Evolutionary conservation across 192 early-diverging fungal species (phyloP), one percentile per base, ranked within the genome.

Genomic region (Coemansia sp.): DNA sequence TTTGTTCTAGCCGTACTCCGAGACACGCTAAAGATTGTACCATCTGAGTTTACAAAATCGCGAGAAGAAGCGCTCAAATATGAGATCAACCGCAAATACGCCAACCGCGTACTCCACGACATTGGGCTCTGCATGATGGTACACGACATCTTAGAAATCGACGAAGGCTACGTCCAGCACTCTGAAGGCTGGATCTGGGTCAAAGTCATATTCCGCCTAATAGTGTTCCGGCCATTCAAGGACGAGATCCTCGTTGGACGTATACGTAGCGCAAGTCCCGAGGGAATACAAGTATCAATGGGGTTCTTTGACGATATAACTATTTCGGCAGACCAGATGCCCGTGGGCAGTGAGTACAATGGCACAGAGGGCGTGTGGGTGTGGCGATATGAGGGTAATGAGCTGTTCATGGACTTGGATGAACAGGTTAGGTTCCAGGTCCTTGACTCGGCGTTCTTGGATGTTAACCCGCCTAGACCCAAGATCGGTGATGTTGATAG

Each of bases 241-340:
- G 94, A 93, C 37, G 95, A 98, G 75, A 84, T 96, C 8, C 70
- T 98, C 15, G 80, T 86, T 14, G 96, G 96, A 17, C 90, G 88
- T 48, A 88, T 98, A 32, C 83, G 89, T 36, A 90, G 87, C 64
- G 85, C 89, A 46, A 88, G 87, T n/a, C 79, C 82, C 8, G 76
- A 80, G 9, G 94, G 94, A 1, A 84, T 83, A 48, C 39, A 84
- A 87, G 90, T 95, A 0, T 85, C 92, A 5, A 80, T 95, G 76
- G 93, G 89, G 17, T 98, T 95, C 68, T 96, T 98, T 80, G 94
- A 95, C 77, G 95, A 98, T 76, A 94, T 98, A 29, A 73, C 79
- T 41, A 90, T 98, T 29, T 92, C 95, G 2, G 73, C 83, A 4
- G 71, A 68, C 19, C 80, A 87, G 39, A 78, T 95, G 74, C 91